Evolutionary conservation across 2,329 filamentous ascomycete genomes (phyloP).

Genomic region (Saccharata proteae): DNA sequence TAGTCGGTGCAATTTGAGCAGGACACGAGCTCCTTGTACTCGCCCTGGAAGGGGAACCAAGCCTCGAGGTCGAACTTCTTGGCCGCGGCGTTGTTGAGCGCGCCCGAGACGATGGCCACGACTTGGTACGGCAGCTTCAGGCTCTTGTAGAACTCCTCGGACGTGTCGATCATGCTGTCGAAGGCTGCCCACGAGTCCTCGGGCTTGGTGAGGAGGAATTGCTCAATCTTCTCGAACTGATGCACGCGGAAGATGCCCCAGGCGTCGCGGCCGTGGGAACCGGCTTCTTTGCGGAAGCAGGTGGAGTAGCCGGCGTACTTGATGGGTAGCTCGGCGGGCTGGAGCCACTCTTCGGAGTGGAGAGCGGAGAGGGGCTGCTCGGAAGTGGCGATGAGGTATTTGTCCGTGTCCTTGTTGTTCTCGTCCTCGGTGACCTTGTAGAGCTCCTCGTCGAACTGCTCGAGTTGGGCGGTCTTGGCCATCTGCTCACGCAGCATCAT

Average conservation of each 20-base stretch:
- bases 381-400: slow-evolving; percentile 70
- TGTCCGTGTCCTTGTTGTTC: slow-evolving; percentile 70
- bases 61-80: slow-evolving; percentile 97
- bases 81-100: slow-evolving; percentile 50
- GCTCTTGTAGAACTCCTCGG: slow-evolving; percentile 91
- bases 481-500: slow-evolving; percentile 95
- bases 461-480: slow-evolving; percentile 95
- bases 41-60: slow-evolving; percentile 90
- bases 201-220: slow-evolving; percentile 64
- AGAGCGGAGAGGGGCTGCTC: slow-evolving; percentile 92
- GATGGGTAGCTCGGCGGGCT: slow-evolving; percentile 73
- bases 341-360: slow-evolving; percentile 89
- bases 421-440: slow-evolving; percentile 87
- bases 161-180: slow-evolving; percentile 80
- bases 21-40: slow-evolving; percentile 96
- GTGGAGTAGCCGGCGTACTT: slow-evolving; percentile 84
- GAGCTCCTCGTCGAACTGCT: slow-evolving; percentile 93
- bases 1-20: slow-evolving; percentile 99
- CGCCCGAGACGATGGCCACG: slow-evolving; percentile 90
- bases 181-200: slow-evolving; percentile 90
- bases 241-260: slow-evolving; percentile 98
- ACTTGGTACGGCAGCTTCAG: slow-evolving; percentile 83
- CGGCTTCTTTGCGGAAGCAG: slow-evolving; percentile 92
- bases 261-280: slow-evolving; percentile 80
- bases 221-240: slow-evolving; percentile 91